Percentiles rank a stretch among this genome's conserved stretches.
phyloP scores from a whole-genome alignment of 441 rosid species.

The Pelargonium cotyledonis region DNA sequence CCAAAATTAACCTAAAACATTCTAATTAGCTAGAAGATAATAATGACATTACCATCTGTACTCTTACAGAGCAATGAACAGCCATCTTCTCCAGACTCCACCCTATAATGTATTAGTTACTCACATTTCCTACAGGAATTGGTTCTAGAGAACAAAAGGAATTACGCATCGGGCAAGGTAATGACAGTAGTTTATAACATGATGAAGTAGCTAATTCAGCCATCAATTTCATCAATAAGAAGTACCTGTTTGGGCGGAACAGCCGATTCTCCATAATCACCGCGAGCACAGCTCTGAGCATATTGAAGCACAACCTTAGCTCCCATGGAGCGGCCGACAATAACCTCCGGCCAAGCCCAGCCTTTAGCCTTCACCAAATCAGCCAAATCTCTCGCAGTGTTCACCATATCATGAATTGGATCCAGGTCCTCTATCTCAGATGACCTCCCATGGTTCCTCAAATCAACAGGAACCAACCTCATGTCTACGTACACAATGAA shows the following conservation, averaged over 20 bases:
- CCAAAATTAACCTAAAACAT: too few species aligned
- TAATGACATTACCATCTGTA: neutral
- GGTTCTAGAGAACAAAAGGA: neutral
- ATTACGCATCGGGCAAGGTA: neutral
- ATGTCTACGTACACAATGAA: conserved; percentile 33
- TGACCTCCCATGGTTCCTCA: conserved; percentile 77
- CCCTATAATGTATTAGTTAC: neutral
- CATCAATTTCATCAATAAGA: neutral
- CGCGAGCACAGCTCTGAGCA: conserved; percentile 59
- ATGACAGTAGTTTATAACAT: too few species aligned
- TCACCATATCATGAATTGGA: conserved; percentile 66
- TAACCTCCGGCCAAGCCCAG: conserved; percentile 88
- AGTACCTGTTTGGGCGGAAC: conserved; percentile 61
- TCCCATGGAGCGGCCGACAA: conserved; percentile 85
- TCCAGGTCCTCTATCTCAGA: conserved; percentile 45
- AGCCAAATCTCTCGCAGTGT: conserved; percentile 78
- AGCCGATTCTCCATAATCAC: conserved; percentile 56
- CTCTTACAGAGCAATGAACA: too few species aligned
- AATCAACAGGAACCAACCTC: conserved; percentile 67
- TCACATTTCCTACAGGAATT: neutral
- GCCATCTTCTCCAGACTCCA: neutral
- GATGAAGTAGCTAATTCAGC: neutral
- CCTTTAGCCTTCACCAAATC: conserved; percentile 52
- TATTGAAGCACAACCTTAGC: conserved; percentile 83
- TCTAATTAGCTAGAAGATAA: neutral